Percentiles rank a stretch among this genome's conserved stretches.
phyloP scores from a whole-genome alignment of 306 rosid genomes.

The Cotoneaster glaucophyllus region DNA sequence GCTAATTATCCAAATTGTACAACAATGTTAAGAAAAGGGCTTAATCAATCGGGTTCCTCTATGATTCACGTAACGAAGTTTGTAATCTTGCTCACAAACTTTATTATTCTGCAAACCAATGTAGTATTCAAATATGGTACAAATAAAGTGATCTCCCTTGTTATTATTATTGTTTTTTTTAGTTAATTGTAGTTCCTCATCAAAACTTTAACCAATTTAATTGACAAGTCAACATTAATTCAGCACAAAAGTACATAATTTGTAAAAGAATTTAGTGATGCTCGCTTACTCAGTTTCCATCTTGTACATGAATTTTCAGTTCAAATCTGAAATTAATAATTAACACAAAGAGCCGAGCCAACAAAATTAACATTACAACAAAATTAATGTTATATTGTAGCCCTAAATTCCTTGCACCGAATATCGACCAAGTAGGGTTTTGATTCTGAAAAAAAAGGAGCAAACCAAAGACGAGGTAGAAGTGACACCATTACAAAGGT shows the following conservation, averaged over 20 bases:
- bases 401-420: neutral
- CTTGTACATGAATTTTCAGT: neutral
- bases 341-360: neutral
- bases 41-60: neutral
- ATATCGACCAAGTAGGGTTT: neutral
- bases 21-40: neutral
- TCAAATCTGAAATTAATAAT: neutral
- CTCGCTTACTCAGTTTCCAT: neutral
- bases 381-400: neutral
- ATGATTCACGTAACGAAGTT: neutral
- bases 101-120: neutral
- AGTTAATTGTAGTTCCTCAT: too few relatives aligned
- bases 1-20: neutral
- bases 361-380: too few relatives aligned
- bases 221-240: neutral
- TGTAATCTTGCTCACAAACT: neutral
- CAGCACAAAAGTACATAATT: neutral
- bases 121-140: neutral
- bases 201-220: too few relatives aligned
- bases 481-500: neutral
- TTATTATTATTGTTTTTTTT: too few relatives aligned
- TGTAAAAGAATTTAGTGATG: neutral
- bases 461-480: conserved; percentile 1
- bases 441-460: neutral
- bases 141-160: too few relatives aligned